These are phyloP conservation scores for Wallacemonas sp. DNA, from an alignment of 208 protist species.

Conservation along the genomic window DNA sequence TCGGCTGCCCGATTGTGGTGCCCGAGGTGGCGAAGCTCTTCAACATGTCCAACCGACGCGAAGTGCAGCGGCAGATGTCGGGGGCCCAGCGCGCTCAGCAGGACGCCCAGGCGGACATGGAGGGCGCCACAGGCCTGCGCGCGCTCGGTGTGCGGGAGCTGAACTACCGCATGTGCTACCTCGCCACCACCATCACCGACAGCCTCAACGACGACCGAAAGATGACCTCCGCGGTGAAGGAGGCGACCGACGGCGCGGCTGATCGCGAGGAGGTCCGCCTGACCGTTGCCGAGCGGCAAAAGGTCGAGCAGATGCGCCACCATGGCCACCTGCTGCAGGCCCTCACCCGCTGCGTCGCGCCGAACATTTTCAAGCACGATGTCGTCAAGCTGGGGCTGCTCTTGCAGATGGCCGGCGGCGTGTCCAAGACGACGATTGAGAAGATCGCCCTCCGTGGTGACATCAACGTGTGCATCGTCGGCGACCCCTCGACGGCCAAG, in stretches of 20 bases:
- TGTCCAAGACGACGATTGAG: conserved; percentile 97
- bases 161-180: conserved; percentile 97
- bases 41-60: conserved; percentile 71
- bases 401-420: conserved; percentile 98
- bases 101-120: conserved; percentile 83
- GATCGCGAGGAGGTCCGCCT: conserved; percentile 56
- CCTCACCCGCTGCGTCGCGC: conserved; percentile 91
- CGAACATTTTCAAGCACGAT: conserved; percentile 97
- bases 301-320: conserved; percentile 81
- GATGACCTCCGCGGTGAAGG: conserved; percentile 86
- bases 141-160: conserved; percentile 98
- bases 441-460: conserved; percentile 96
- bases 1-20: conserved; percentile 98
- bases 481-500: conserved; percentile 99
- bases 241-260: conserved; percentile 44
- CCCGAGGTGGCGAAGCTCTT: conserved; percentile 97
- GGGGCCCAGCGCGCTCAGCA: conserved; percentile 76
- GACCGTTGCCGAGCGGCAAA: conserved; percentile 71
- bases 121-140: conserved; percentile 96
- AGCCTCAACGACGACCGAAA: conserved; percentile 79
- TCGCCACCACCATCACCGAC: conserved; percentile 94
- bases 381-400: conserved; percentile 99
- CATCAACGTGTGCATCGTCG: conserved; percentile 99
- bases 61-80: conserved; percentile 87
- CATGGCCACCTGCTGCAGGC: conserved; percentile 85